Evolutionary conservation across 768 basidiomycete species (phyloP), one percentile per base, ranked within the genome.

Genomic region (Xerocomellus amylosporus): DNA sequence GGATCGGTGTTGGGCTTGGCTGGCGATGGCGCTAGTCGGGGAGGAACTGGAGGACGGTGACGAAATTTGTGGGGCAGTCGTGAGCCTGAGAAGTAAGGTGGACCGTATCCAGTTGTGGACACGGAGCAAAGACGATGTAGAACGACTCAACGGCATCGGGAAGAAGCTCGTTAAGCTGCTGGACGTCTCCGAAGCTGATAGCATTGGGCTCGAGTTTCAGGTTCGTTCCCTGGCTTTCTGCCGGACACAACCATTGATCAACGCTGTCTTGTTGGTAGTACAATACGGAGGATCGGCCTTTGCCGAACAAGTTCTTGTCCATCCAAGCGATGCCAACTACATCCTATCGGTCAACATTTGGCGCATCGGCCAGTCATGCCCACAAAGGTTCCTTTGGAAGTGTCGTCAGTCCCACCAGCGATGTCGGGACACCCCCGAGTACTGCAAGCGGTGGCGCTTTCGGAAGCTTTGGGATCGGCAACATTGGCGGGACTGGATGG

Each of bases 21-120:
- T 96, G 19, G 85, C 89, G 31, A 93, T 96, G 88, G 91, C 90
- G 4, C 80, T 97, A 13, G 88, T 97, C 10, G 94, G 64, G 9
- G 58, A 65, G 66, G 77, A 89, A 63, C 83, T 83, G 65, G 86
- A 78, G 45, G 86, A 74, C 26, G 83, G 79, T 59, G 93, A 84
- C 66, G 79, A 83, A 59, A 88, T 94, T 52, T 91, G 88, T 58
- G 88, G 89, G 39, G 88, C 89, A 0, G 94, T 96, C 17, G 92
- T 95, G 45, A 92, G 90, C 61, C 73, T 93, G 69, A 77, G 91
- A 62, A 86, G 84, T 59, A 93, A 92, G 71, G 85, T 92, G 49
- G 91, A 96, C 66, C 77, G 94, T 48, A 91, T 97, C 51, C 94
- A 97, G 70, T 73, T 98, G 34, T 98, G 94, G 94, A 89, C 87